Base-by-base conservation (phyloP, 2,329 filamentous ascomycete genomes). In the Diaporthe citri region DNA sequence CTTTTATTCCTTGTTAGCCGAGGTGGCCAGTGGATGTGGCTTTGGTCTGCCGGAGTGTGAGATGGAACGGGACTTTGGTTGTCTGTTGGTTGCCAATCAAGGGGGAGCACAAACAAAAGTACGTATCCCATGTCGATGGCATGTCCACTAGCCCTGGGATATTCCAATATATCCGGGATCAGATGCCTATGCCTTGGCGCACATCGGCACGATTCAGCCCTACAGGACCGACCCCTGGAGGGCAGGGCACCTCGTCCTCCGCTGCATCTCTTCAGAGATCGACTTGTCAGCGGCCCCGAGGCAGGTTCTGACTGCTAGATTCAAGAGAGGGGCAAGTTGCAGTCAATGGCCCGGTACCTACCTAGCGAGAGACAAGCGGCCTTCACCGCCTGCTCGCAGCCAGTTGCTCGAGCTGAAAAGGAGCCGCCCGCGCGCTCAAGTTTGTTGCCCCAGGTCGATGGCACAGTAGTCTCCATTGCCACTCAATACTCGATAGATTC, bases 171-270 rank as follows among this genome's bases (percentile, higher is more conserved):
- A 57, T 39, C 51, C 67, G 36, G 36, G 52, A 41, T 57, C 39
- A 71, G 34, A 34, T 34, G 51, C 67, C 67, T 31, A 71, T 43
- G 3, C 48, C 66, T 57, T 57, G 52, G 67, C 52, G 39, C 20
- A 39, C 46, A 36, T 59, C 52, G 39, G 69, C 46, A 28, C 56
- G 70, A 31, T 62, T 72, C 70, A 72, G 70, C 70, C 70, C 70
- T 72, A 72, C 48, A 31, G 39, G 34, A 55, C 43, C 52, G 25
- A 43, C 66, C 46, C 69, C 69, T 39, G 69, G 69, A 60, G 41
- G 13, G n/a, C 36, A 20, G 25, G 52, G 15, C 52, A 48, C 39
- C 52, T 46, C 36, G 8, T 31, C 36, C 28, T 10, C 52, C 20
- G n/a, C 51, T 60, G 48, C 51, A 56, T 70, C 28, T 60, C 57